Base-by-base conservation (phyloP, 202 grass and related monocot species). In the Musa balbisiana region DNA sequence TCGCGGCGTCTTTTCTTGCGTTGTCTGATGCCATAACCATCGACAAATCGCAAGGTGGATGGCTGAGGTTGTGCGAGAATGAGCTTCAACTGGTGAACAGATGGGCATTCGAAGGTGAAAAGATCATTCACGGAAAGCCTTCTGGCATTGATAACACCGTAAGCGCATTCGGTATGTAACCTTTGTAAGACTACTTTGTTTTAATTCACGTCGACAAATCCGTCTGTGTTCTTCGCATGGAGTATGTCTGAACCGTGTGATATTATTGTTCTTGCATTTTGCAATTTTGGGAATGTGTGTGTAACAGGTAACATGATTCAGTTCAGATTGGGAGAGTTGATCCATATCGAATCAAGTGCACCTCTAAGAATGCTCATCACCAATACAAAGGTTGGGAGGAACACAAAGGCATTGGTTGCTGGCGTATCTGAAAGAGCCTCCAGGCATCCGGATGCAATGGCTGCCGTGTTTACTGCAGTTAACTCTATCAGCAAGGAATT, bases 21-120 rank as follows among this genome's bases (percentile, higher is more conserved):
- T 81, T 82, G 0, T 85, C 88, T 17, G 85, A 81, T 6, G 78
- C 55, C 14, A 59, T 86, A 6, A 56, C 2, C 52, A 71, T 73
- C 64, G 67, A 79, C 0, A 55, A 6, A 2, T 43, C 51, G 22
- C 55, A 74, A 55, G 55, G 76, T 21, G 84, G 69, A 9, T 89
- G 91, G 85, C 76, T 60, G 27, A 69, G 64, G 14, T 78, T 94
- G 0, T 9, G 21, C 17, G 80, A 82, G 75, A 76, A 49, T 56
- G 85, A 90, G 70, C 86, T 97, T 24, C 84, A 89, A 78, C 82
- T 91, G 1, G 80, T 93, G 73, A 97, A 88, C 70, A 76, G 20
- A 27, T 99, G 95, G 95, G 89, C 91, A 13, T 99, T 92, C 69
- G 87, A 99, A 83, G 95, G 91, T 59, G 95, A 99, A 76, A 95